Conservation (phyloP, 2,329 filamentous ascomycete genomes). For the Ceratocystis cubensis region DNA sequence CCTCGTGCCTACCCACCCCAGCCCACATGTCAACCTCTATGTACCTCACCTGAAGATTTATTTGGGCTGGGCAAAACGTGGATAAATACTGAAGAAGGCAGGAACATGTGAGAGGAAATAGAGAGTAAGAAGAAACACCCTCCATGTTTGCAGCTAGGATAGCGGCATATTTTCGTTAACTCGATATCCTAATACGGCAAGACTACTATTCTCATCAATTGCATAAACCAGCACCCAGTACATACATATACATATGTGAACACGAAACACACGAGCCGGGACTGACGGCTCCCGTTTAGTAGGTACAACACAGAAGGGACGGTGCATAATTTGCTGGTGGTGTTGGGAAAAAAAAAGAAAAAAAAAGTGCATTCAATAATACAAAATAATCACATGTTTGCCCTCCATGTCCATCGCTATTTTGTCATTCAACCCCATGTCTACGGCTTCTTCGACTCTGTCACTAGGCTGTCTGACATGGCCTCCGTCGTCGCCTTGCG, state of each 20-base stretch:
- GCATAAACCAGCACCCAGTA: not conserved
- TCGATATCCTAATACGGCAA: conserved; percentile 1
- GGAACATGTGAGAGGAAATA: not conserved
- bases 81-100: not conserved
- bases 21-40: not conserved
- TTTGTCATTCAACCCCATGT: not conserved
- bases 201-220: not conserved
- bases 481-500: conserved; percentile 54
- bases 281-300: too few relatives aligned
- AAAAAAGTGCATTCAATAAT: conserved; percentile 2
- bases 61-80: not conserved
- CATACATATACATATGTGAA: too few relatives aligned
- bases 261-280: too few relatives aligned
- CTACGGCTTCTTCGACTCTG: conserved; percentile 27
- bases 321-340: not conserved
- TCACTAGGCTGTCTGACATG: conserved; percentile 44
- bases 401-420: not conserved
- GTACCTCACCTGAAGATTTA: not conserved
- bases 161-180: not conserved
- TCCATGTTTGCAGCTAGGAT: not conserved
- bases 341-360: not conserved
- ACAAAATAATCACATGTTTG: conserved; percentile 5
- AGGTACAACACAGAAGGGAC: too few relatives aligned
- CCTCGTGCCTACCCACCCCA: conserved; percentile 1
- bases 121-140: too few relatives aligned